Evolutionary conservation across 768 basidiomycete species (phyloP).

Genomic region (Macrolepiota dolichaula): DNA sequence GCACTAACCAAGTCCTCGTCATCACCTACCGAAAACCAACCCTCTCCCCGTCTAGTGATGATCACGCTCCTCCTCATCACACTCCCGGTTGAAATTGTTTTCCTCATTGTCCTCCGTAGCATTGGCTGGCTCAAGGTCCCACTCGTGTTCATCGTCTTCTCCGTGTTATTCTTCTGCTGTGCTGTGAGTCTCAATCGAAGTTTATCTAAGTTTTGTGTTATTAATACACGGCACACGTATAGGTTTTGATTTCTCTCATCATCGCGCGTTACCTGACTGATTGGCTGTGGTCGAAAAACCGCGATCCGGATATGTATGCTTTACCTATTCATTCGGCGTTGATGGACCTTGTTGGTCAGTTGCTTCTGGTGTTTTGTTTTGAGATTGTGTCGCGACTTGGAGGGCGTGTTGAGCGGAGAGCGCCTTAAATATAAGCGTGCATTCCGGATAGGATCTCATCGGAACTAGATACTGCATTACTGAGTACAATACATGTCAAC

Average conservation of each 20-base stretch:
- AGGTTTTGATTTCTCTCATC: conserved; percentile 71
- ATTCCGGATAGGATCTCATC: not conserved
- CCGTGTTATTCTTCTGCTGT: conserved; percentile 68
- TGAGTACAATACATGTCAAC: not conserved
- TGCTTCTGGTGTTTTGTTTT: conserved; percentile 75
- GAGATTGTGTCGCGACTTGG: conserved; percentile 54
- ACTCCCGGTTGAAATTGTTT: conserved; percentile 76
- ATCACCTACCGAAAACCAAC: conserved; percentile 23
- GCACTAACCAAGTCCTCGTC: conserved; percentile 27
- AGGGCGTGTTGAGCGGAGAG: conserved; percentile 24
- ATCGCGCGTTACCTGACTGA: conserved; percentile 66
- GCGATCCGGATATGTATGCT: conserved; percentile 91
- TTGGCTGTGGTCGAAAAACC: conserved; percentile 71
- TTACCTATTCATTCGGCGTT: conserved; percentile 89
- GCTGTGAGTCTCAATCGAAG: conserved; percentile 52
- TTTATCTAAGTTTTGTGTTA: not conserved
- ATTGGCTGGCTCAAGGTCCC: conserved; percentile 81
- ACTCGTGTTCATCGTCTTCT: conserved; percentile 63
- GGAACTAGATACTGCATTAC: not conserved
- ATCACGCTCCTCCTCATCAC: conserved; percentile 70
- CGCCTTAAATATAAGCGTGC: not conserved
- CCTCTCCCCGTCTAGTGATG: conserved; percentile 54
- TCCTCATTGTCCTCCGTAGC: conserved; percentile 58
- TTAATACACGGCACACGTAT: not conserved
- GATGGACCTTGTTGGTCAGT: conserved; percentile 82